Base-by-base conservation (phyloP, 495 filamentous ascomycete genomes). In the Aspergillus carlsbadensis region DNA sequence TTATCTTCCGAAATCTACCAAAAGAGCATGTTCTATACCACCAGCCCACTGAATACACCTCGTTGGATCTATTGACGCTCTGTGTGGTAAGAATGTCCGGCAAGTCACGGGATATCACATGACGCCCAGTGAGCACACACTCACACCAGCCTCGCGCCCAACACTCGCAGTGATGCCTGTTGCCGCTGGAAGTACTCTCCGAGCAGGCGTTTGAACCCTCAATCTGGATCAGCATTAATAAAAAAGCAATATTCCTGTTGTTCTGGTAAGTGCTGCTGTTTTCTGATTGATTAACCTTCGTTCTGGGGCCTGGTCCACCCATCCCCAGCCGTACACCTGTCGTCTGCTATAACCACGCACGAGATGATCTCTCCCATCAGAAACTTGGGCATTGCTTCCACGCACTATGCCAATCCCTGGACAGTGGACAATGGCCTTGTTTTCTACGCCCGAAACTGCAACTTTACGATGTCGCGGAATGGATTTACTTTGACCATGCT, bases 331-430 rank as follows among this genome's bases (percentile, higher is more conserved):
- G 34, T 48, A 52, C 53, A 53, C 44, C 45, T 49, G 50, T 26
- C 39, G 35, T 29, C 54, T 57, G 52, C 62, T 74, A 76, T 75
- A 64, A 61, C 72, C 73, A 77, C 73, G 73, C 73, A 77, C 73
- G 50, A 62, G 51, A 48, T 58, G 14, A 52, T 63, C 54, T 34
- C 58, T 52, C 49, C 21, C 54, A 62, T 64, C 55, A 42, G 48
- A 54, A n/a, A 59, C 58, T 64, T 59, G 52, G 42, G 47, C 42
- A 54, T 69, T 77, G 68, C 72, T 77, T 70, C 74, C 74, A 77
- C 74, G 74, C 74, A 77, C 74, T 31, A 18, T 0, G 29, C 26
- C 18, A 24, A 33, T 13, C 37, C 8, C 11, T 10, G 22, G 6
- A 10, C 35, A 37, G 40, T 15, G 35, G 11, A 7, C 39, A 46